These are phyloP conservation scores for Sisymbrium altissimum DNA, from an alignment of 345 rosid genomes.

Conservation along the genomic window DNA sequence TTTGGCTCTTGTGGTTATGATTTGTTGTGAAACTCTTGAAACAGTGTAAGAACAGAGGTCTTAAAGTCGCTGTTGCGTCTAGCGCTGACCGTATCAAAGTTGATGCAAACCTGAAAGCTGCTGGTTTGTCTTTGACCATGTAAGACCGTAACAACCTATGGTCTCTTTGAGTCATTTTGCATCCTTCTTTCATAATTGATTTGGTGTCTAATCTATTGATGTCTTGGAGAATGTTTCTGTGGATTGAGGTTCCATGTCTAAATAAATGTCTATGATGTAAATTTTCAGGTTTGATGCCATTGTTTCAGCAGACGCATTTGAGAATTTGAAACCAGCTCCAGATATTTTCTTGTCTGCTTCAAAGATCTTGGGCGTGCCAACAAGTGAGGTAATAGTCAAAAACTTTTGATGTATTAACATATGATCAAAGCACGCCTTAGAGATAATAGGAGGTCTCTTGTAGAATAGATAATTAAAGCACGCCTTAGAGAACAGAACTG, in stretches of 20 bases:
- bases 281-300: constrained; percentile 68
- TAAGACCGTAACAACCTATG: constrained; percentile 33
- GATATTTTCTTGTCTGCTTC: constrained; percentile 96
- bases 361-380: constrained; percentile 70
- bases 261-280: constrained; percentile 13
- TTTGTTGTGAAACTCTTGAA: background rate
- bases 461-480: background rate
- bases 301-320: constrained; percentile 97
- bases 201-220: background rate
- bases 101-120: constrained; percentile 90
- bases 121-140: constrained; percentile 69
- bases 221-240: background rate
- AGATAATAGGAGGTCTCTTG: background rate
- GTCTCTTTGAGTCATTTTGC: background rate
- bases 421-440: too few relatives aligned
- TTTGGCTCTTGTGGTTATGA: background rate
- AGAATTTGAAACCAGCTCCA: constrained; percentile 95
- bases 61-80: constrained; percentile 94
- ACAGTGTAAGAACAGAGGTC: constrained; percentile 84
- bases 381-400: constrained; percentile 55
- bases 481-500: background rate
- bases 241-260: background rate
- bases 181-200: background rate
- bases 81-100: constrained; percentile 98
- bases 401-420: background rate